Evolutionary conservation across 257 asterid species (phyloP), one percentile per base, ranked within the genome.

Genomic region (Leonotis leonurus): DNA sequence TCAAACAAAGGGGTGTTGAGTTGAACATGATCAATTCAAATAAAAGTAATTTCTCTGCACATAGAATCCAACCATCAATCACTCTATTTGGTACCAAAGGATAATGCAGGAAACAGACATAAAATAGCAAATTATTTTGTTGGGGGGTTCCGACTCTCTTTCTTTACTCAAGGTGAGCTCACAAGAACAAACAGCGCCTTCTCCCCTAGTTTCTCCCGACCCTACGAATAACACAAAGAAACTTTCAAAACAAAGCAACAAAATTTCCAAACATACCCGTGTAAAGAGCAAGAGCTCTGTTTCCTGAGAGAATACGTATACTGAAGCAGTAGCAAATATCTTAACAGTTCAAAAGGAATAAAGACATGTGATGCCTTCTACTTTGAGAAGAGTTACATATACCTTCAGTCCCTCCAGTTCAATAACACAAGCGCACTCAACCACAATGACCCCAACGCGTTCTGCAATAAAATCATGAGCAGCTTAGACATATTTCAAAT

Each of bases 321-420:
- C n/a, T n/a, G n/a, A n/a, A n/a, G n/a, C n/a, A n/a, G n/a, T n/a
- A n/a, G n/a, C n/a, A n/a, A n/a, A n/a, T n/a, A n/a, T n/a, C n/a
- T n/a, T n/a, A n/a, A n/a, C n/a, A n/a, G 14, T 33, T 37, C 43
- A 30, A 45, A 60, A 33, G 18, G n/a, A 36, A 18, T n/a, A 12
- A 8, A 14, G 5, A 13, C 6, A 22, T 1, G 3, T 22, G 20
- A 12, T 33, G 39, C 21, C 20, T 6, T 39, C 24, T n/a, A 62
- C 12, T 41, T 60, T 43, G 27, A 62, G 52, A 36, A 62, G 22
- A 64, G 50, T 49, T 65, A 36, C 75, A 54, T 79, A 90, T 80
- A 90, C 97, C 95, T 90, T 74, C 64, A 90, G 83, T 72, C 78
- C 96, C 27, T 89, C 85, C 80, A 90, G 72, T 62, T 87, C 97